A percentile compares a stretch with the other conserved stretches of the same genome.
phyloP scores from a whole-genome alignment of 306 rosid species.

The Sicyos edulis region DNA sequence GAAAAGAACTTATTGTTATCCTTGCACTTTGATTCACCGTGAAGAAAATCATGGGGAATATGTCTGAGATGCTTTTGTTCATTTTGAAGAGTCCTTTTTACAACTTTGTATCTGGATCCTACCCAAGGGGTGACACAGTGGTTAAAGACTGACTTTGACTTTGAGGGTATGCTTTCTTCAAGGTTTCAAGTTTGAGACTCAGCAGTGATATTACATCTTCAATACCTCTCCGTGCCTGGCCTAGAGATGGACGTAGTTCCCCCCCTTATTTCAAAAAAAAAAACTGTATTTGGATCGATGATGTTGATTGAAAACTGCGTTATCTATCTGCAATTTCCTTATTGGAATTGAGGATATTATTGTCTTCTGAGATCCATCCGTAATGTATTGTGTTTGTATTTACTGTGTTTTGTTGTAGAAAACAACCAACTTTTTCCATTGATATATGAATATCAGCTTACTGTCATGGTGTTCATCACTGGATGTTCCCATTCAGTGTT shows the following conservation, averaged over 20 bases:
- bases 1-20: conserved; percentile 32
- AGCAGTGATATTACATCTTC: too few relatives aligned
- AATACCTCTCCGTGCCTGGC: too few relatives aligned
- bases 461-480: not conserved
- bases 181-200: too few relatives aligned
- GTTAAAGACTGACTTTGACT: too few relatives aligned
- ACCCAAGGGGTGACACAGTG: too few relatives aligned
- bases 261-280: too few relatives aligned
- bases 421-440: too few relatives aligned
- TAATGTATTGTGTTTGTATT: not conserved
- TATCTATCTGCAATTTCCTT: conserved; percentile 37
- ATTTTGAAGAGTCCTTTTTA: not conserved
- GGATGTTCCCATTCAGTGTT: too few relatives aligned
- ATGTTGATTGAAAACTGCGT: conserved; percentile 47
- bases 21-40: conserved; percentile 69
- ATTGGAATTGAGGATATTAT: conserved; percentile 23
- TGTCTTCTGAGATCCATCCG: conserved; percentile 28
- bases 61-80: conserved; percentile 24
- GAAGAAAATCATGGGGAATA: conserved; percentile 58
- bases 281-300: conserved; percentile 39
- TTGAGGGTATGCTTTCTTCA: too few relatives aligned
- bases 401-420: too few relatives aligned
- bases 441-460: too few relatives aligned
- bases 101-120: conserved; percentile 18
- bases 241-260: too few relatives aligned